Conservation (phyloP, 495 filamentous ascomycete genomes). For the Hyaloscypha variabilis region DNA sequence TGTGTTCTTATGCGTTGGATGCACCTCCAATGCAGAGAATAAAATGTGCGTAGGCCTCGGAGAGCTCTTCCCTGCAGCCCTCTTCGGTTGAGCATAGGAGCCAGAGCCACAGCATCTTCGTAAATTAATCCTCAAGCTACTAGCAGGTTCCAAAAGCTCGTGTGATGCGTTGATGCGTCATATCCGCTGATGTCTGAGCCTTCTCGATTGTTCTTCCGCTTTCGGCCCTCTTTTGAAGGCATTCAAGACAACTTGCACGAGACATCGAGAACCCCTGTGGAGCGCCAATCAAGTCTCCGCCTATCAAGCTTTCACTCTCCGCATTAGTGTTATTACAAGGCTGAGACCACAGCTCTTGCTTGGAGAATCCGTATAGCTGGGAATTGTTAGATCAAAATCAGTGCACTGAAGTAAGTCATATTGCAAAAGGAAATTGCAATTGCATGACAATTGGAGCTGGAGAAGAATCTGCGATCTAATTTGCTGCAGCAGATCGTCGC, state of each 20-base stretch:
- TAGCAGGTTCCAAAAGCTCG: conserved; percentile 3
- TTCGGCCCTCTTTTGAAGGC: conserved; percentile 3
- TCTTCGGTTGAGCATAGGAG: conserved; percentile 11
- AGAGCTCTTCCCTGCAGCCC: conserved; percentile 10
- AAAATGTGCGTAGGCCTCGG: conserved; percentile 13
- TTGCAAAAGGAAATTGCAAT: not conserved
- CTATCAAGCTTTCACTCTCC: conserved; percentile 5
- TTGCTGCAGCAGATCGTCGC: not conserved
- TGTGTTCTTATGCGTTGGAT: conserved; percentile 23
- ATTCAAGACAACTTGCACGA: conserved; percentile 3
- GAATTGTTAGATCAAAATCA: not conserved
- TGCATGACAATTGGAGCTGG: not conserved
- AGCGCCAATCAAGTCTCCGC: not conserved
- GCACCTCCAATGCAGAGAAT: no score
- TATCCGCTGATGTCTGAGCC: conserved; percentile 15
- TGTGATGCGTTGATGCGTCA: conserved; percentile 11
- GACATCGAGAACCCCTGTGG: conserved; percentile 1
- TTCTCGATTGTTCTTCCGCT: not conserved
- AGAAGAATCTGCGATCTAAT: not conserved
- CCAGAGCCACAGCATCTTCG: conserved; percentile 8
- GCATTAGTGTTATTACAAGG: conserved; percentile 22
- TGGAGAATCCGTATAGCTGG: conserved; percentile 1
- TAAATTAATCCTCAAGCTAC: conserved; percentile 9
- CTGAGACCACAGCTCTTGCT: conserved; percentile 15
- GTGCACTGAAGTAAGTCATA: not conserved